These are phyloP conservation scores for Chaetomidium leptoderma DNA, from an alignment of 495 filamentous ascomycete species.

Conservation along the genomic window DNA sequence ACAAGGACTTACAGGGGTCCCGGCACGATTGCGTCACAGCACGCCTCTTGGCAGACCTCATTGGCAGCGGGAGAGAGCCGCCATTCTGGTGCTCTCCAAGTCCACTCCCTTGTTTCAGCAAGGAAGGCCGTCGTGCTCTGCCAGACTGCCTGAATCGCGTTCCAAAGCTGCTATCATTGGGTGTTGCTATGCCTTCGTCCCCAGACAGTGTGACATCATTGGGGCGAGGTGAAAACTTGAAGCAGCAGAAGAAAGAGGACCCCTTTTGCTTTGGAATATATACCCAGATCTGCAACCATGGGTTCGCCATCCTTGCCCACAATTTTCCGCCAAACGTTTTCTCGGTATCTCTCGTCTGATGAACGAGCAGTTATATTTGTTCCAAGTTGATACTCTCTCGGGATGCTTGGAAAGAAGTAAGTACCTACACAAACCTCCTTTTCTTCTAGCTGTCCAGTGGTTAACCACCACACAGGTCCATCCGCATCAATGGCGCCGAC, in stretches of 20 bases:
- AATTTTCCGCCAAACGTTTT: neutral
- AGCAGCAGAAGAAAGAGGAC: neutral
- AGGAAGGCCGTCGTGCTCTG: neutral
- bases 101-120: neutral
- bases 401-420: slow-evolving; percentile 20
- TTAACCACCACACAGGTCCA: slow-evolving; percentile 20
- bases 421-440: too few species aligned
- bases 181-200: neutral
- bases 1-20: neutral
- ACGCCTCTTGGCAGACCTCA: neutral
- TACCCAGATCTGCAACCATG: neutral
- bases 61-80: neutral
- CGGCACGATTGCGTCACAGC: slow-evolving; percentile 10
- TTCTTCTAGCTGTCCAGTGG: too few species aligned
- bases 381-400: neutral
- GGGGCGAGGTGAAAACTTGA: neutral
- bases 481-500: slow-evolving; percentile 36
- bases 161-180: neutral
- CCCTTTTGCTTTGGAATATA: neutral
- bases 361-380: neutral
- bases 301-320: neutral
- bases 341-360: neutral
- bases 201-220: slow-evolving; percentile 7
- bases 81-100: neutral
- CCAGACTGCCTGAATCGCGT: neutral